phyloP scores from a whole-genome alignment of 2,329 filamentous ascomycete genomes.

The Dactylellina leptospora region DNA sequence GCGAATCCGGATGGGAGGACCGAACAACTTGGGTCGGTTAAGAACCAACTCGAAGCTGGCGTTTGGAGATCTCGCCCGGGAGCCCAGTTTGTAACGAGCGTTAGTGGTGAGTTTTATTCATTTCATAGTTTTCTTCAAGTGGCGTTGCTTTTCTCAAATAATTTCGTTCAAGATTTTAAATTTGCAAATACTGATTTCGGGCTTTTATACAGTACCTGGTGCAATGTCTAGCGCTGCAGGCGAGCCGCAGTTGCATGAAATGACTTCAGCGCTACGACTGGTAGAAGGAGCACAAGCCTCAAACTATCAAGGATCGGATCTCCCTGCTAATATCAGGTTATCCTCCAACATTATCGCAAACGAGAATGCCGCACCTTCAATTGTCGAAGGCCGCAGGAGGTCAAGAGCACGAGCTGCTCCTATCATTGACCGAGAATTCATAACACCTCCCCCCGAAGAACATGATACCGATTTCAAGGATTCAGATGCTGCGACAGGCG shows the following conservation, averaged over 20 bases:
- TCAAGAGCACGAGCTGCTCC: neutral
- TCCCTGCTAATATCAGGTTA: slow-evolving; percentile 9
- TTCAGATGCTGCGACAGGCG: neutral
- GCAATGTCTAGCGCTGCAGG: neutral
- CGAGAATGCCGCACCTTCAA: slow-evolving; percentile 24
- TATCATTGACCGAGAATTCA: slow-evolving; percentile 7
- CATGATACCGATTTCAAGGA: slow-evolving; percentile 28
- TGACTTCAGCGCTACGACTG: slow-evolving; percentile 11
- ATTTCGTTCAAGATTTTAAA: neutral
- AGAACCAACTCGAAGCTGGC: slow-evolving; percentile 14
- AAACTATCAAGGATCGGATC: neutral
- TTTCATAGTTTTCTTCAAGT: neutral
- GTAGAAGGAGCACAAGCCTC: slow-evolving; percentile 7
- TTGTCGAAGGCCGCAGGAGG: slow-evolving; percentile 11
- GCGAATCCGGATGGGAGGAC: no score
- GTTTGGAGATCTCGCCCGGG: neutral
- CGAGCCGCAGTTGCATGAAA: neutral
- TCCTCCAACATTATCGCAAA: neutral
- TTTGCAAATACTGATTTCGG: neutral
- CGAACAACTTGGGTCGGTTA: slow-evolving; percentile 8
- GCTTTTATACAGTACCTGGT: neutral
- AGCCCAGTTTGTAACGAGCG: slow-evolving; percentile 15
- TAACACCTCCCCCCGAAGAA: slow-evolving; percentile 15
- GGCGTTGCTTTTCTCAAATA: neutral
- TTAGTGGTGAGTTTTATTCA: slow-evolving; percentile 25